phyloP scores from a whole-genome alignment of 1,284 basidiomycete species.

The Trichosporon faecale region DNA sequence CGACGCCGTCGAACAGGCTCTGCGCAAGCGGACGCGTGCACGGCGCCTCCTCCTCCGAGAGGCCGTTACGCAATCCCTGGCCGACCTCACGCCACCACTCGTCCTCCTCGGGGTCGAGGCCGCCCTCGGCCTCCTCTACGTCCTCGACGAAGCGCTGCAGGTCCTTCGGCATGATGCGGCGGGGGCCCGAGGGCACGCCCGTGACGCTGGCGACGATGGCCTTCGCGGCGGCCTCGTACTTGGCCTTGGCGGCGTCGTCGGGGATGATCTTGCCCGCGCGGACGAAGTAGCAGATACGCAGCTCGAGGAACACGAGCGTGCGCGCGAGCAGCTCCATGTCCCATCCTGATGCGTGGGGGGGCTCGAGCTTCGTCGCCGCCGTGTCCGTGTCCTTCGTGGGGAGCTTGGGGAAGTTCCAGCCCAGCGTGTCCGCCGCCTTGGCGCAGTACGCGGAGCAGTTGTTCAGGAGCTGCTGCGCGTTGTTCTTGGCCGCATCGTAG shows the following conservation, averaged over 20 bases:
- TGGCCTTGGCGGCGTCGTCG: slow-evolving; percentile 14
- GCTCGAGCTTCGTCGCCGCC: slow-evolving; percentile 14
- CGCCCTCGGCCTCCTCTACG: slow-evolving; percentile 37
- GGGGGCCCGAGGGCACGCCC: slow-evolving; percentile 17
- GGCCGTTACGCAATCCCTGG: slow-evolving; percentile 9
- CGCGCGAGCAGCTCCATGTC: slow-evolving; percentile 43
- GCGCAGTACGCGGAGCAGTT: slow-evolving; percentile 43
- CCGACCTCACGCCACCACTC: slow-evolving; percentile 22
- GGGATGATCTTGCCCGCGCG: slow-evolving; percentile 9
- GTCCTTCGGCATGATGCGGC: slow-evolving; percentile 29
- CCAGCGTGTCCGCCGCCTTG: slow-evolving; percentile 35
- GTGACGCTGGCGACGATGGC: slow-evolving; percentile 17
- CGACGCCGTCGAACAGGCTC: slow-evolving; percentile 9
- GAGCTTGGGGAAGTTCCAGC: slow-evolving; percentile 34
- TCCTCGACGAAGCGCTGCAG: slow-evolving; percentile 36
- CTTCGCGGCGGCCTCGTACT: slow-evolving; percentile 24
- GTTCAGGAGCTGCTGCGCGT: slow-evolving; percentile 39
- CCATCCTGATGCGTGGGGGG: slow-evolving; percentile 42
- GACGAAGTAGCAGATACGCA: slow-evolving; percentile 35
- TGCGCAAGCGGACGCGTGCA: not conserved
- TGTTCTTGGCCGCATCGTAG: slow-evolving; percentile 43
- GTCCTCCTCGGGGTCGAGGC: slow-evolving; percentile 16
- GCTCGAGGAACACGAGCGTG: slow-evolving; percentile 24
- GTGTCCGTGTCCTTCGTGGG: slow-evolving; percentile 16
- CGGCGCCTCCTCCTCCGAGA: slow-evolving; percentile 10